Percentiles rank a stretch among this genome's conserved stretches.
Conservation (phyloP, 306 rosid species). For the Casuarina equisetifolia region DNA sequence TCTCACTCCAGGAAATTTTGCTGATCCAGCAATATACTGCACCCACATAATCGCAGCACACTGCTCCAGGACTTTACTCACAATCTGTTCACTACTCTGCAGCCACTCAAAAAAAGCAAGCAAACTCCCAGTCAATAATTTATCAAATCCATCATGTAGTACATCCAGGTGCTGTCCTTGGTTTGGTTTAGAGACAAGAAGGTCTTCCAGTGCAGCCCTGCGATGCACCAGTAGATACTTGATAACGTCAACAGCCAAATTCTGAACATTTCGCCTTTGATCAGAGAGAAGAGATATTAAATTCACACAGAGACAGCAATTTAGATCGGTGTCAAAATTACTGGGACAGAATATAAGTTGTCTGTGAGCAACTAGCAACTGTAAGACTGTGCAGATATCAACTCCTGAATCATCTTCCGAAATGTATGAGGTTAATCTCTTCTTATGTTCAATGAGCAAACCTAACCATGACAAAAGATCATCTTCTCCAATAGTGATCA, state of each 20-base stretch:
- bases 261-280: slow-evolving; percentile 72
- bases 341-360: slow-evolving; percentile 92
- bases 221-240: slow-evolving; percentile 96
- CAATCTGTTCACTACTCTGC: slow-evolving; percentile 60
- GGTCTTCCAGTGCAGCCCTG: slow-evolving; percentile 81
- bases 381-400: slow-evolving; percentile 81
- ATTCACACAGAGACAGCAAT: slow-evolving; percentile 92
- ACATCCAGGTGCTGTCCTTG: slow-evolving; percentile 83
- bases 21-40: slow-evolving; percentile 88
- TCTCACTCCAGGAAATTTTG: slow-evolving; percentile 97
- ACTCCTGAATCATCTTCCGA: slow-evolving; percentile 66
- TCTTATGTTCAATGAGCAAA: slow-evolving; percentile 69
- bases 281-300: slow-evolving; percentile 79
- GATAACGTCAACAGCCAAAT: slow-evolving; percentile 79
- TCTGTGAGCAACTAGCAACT: slow-evolving; percentile 83
- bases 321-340: slow-evolving; percentile 88
- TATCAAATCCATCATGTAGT: slow-evolving; percentile 94
- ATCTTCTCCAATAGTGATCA: slow-evolving; percentile 79
- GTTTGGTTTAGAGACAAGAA: slow-evolving; percentile 85
- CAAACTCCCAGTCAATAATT: slow-evolving; percentile 72
- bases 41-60: slow-evolving; percentile 96
- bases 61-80: slow-evolving; percentile 85
- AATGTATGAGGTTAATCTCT: slow-evolving; percentile 44
- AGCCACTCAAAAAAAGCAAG: slow-evolving; percentile 86
- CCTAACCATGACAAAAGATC: slow-evolving; percentile 70